Conservation (phyloP, 805 yeast species). For the Lipomyces mesembrius region DNA sequence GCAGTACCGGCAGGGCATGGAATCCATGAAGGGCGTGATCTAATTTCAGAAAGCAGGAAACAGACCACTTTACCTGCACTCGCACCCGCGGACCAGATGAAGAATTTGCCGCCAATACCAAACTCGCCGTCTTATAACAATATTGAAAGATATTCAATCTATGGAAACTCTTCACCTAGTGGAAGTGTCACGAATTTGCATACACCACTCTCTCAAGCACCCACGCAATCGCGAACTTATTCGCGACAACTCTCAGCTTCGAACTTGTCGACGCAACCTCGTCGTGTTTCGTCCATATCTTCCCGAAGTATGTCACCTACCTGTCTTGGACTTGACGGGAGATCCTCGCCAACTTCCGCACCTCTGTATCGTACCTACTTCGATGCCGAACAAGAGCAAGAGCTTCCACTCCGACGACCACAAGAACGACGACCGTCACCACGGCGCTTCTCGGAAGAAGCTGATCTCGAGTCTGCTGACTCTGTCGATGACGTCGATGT, state of each 20-base stretch:
- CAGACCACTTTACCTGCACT: not conserved
- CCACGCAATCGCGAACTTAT: not conserved
- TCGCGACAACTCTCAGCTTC: constrained; percentile 9
- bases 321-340: not conserved
- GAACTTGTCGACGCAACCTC: not conserved
- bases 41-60: constrained; percentile 6
- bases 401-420: constrained; percentile 23
- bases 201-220: constrained; percentile 14
- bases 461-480: constrained; percentile 41
- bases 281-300: constrained; percentile 3
- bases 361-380: not conserved
- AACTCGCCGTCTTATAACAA: constrained; percentile 16
- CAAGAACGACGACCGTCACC: not conserved
- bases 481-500: constrained; percentile 59
- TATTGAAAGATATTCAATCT: constrained; percentile 14
- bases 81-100: constrained; percentile 4
- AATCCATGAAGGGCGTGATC: not conserved
- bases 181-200: constrained; percentile 16
- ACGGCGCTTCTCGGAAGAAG: not conserved
- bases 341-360: not conserved
- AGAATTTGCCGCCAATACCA: constrained; percentile 10
- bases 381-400: constrained; percentile 5
- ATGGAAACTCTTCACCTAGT: constrained; percentile 13
- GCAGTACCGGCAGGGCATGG: not conserved
- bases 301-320: not conserved